phyloP scores from a whole-genome alignment of 371 early-diverging fungal species.

The Entomophthora muscae region DNA sequence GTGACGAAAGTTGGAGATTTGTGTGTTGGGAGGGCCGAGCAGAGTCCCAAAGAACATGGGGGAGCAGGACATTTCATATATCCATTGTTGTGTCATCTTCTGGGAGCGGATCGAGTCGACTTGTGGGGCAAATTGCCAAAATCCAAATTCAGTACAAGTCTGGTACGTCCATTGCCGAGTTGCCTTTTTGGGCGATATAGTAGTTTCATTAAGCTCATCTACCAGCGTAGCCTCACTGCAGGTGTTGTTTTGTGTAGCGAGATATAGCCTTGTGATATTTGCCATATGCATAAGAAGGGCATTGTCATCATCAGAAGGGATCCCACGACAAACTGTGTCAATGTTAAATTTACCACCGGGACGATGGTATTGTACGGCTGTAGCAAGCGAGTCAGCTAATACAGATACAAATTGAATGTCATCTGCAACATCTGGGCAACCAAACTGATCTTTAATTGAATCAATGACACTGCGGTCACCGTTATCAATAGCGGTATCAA shows the following conservation, averaged over 20 bases:
- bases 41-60: not conserved
- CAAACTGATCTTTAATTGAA: not conserved
- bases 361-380: not conserved
- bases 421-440: not conserved
- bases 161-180: conserved; percentile 38
- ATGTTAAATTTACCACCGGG: not conserved
- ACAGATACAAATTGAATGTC: not conserved
- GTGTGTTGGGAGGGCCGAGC: not conserved
- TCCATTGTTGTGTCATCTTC: not conserved
- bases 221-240: not conserved
- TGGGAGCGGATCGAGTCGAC: not conserved
- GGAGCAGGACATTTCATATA: not conserved
- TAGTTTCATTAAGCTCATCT: not conserved
- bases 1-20: not conserved
- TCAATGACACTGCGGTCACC: not conserved
- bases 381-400: not conserved
- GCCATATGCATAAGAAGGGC: not conserved
- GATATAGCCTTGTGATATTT: not conserved
- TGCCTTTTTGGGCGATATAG: not conserved
- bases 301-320: not conserved
- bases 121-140: conserved; percentile 33
- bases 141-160: conserved; percentile 48
- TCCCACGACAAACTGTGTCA: not conserved
- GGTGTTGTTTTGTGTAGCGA: not conserved
- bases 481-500: not conserved